Percentiles rank a stretch among this genome's conserved stretches.
These are phyloP conservation scores for Brassica nigra DNA, from an alignment of 345 rosid genomes.

Conservation along the genomic window DNA sequence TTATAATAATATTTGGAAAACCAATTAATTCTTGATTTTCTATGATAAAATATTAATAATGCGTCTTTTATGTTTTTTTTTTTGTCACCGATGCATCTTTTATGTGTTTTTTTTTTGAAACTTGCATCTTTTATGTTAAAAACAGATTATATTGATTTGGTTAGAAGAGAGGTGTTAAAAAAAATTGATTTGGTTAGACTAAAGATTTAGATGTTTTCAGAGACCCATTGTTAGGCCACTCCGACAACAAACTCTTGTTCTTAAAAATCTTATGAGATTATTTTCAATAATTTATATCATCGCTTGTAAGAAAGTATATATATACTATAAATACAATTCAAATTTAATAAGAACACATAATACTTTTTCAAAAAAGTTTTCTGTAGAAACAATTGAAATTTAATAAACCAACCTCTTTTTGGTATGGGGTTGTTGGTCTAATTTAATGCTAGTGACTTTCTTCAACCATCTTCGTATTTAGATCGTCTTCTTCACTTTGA, in stretches of 20 bases:
- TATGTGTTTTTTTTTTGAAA: too few species aligned
- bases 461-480: constrained; percentile 42
- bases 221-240: neutral
- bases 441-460: constrained; percentile 60
- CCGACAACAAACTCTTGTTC: constrained; percentile 1
- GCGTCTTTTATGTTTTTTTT: neutral
- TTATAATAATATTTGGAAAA: neutral
- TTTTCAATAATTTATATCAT: neutral
- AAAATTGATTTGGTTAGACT: neutral
- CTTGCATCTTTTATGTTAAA: neutral
- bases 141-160: neutral
- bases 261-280: neutral
- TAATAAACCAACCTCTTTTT: constrained; percentile 58
- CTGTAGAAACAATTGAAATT: constrained; percentile 45
- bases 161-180: neutral
- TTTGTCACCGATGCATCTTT: too few species aligned
- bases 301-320: neutral
- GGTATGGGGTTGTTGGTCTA: constrained; percentile 74
- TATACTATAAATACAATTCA: constrained; percentile 17
- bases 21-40: neutral
- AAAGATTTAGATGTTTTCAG: neutral
- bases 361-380: neutral
- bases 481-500: constrained; percentile 39
- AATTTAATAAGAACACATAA: constrained; percentile 44
- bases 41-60: neutral